phyloP scores from a whole-genome alignment of 2,329 filamentous ascomycete genomes.

The Pseudogymnoascus sp. region DNA sequence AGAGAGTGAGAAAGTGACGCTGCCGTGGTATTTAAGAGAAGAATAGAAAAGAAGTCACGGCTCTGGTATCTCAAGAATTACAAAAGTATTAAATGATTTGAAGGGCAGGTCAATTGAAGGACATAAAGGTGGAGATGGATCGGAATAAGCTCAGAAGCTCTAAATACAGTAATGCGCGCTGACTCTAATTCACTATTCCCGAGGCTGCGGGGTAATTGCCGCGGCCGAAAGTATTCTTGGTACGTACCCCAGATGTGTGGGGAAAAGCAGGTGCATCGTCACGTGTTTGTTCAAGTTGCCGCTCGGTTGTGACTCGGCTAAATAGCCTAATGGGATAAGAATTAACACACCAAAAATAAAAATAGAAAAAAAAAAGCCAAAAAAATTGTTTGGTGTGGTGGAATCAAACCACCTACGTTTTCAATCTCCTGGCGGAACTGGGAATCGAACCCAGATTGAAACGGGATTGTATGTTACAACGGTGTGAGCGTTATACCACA shows the following conservation, averaged over 20 bases:
- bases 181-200: neutral
- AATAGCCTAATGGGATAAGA: neutral
- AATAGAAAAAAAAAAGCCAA: neutral
- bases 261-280: slow-evolving; percentile 16
- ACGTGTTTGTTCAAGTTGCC: neutral
- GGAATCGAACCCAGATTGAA: slow-evolving; percentile 32
- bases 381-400: slow-evolving; percentile 19
- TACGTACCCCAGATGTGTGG: slow-evolving; percentile 25
- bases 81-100: neutral
- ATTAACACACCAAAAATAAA: neutral
- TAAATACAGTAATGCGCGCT: neutral
- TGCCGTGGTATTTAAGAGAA: neutral
- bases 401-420: slow-evolving; percentile 22
- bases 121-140: neutral
- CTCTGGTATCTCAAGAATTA: neutral
- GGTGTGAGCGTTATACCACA: slow-evolving; percentile 21
- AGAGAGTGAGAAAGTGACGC: neutral
- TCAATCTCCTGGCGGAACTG: slow-evolving; percentile 27
- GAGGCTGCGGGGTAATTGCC: neutral
- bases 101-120: neutral
- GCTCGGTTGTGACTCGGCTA: neutral
- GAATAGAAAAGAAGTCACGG: neutral
- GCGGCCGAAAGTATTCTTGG: neutral
- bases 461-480: slow-evolving; percentile 21
- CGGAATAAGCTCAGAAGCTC: neutral